Base-by-base conservation (phyloP, 768 basidiomycete genomes). In the Mrakia blollopis region DNA sequence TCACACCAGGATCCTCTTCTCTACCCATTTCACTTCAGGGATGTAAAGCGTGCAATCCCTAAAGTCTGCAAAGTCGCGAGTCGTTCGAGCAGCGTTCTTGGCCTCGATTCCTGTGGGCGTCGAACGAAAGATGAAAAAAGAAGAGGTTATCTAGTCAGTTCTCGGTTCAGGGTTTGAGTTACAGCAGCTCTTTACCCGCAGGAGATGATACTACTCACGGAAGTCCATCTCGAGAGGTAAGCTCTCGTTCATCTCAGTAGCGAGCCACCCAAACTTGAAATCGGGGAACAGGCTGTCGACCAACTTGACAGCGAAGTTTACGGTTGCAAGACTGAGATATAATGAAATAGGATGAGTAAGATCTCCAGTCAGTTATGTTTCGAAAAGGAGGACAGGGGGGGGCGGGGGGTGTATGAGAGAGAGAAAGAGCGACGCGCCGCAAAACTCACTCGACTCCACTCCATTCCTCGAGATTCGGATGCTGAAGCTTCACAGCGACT, bases 191-290 rank as follows among this genome's bases (percentile, higher is more conserved):
- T 7, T 18, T 5, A 50, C 44, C 16, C 47, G 47, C 32, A 65
- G 9, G 41, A 30, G n/a, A 25, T 30, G 18, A 25, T 16, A 28
- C 30, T 10, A 78, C 80, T 60, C 25, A 80, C 82, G 80, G 81
- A 99, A 98, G 84, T 99, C 89, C 92, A 98, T 92, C 84, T 98
- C 95, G 80, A 91, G 91, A 0, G 93, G 94, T 21, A 83, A 78
- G 82, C 94, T 94, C 79, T 90, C 88, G 74, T 85, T 89, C 95
- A 99, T 98, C 85, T 98, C 97, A 80, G 94, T 92, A 77, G 91
- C 85, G 16, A 96, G 87, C 95, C 94, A 97, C 0, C 90, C 90
- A 81, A 96, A 92, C 82, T 98, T 95, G 80, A 98, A 99, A 73
- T 94, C 90, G 1, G 97, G 97, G 83, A 98, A 98, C 87, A 93